Evolutionary conservation across 2,329 filamentous ascomycete species (phyloP), one percentile per base, ranked within the genome.

Genomic region (Neonectria sp.): DNA sequence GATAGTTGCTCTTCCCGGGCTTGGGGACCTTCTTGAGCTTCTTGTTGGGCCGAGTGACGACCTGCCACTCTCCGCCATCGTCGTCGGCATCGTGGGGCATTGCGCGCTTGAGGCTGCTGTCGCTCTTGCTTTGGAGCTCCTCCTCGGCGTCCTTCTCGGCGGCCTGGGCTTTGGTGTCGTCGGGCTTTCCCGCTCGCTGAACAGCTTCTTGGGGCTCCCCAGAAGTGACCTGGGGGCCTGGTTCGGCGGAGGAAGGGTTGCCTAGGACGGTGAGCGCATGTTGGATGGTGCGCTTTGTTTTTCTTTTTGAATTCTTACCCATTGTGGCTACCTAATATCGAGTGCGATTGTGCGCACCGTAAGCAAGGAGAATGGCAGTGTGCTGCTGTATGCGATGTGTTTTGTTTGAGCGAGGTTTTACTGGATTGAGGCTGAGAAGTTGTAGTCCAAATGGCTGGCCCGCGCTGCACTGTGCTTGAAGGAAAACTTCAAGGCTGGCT

Each of bases 11-110:
- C 65, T 82, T 85, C 43, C 86, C 82, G 40, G 85, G 80, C 51
- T 85, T 86, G 2, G 90, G 90, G 3, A 88, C 78, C 80, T 91
- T 92, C 79, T 91, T 91, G 7, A 82, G 77, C 76, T 89, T 90
- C 80, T 90, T 91, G 43, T 79, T 82, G 21, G 85, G 82, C 25
- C 85, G 85, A 24, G 85, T 84, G 67, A 90, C 85, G 21, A 84
- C 86, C 75, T 89, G 83, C 89, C 89, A 91, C 51, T 83, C 86
- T 60, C 77, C 82, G 24, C 76, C 79, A 62, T 77, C 78, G 35
- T 80, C 78, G 21, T 79, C 80, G 21, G 75, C 73, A 57, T 87
- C 86, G 73, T 88, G 83, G 25, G 86, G 82, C 59, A 80, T 84
- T 3, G 84, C 68, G 51, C 86, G 84, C 79, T 89, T 89, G 40